A percentile compares a stretch with the other conserved stretches of the same genome.
These are phyloP conservation scores for Penicillium fimorum DNA, from an alignment of 495 filamentous ascomycete genomes.

Conservation along the genomic window DNA sequence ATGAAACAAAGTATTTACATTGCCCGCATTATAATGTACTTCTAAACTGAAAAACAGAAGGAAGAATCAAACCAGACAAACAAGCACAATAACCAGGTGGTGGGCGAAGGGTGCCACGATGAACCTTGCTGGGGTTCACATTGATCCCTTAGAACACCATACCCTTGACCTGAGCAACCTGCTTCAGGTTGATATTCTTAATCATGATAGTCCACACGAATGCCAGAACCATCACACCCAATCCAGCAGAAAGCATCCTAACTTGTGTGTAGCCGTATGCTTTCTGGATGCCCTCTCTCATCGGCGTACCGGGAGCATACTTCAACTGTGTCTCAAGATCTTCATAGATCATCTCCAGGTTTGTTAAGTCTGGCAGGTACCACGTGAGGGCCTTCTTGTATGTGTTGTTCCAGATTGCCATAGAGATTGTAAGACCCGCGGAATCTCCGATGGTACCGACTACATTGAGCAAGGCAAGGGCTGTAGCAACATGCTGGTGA, in stretches of 20 bases:
- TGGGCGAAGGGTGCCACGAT: not conserved
- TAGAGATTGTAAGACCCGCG: conserved; percentile 57
- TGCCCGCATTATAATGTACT: not conserved
- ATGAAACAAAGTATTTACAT: not conserved
- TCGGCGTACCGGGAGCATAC: conserved; percentile 48
- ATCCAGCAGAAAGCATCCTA: conserved; percentile 48
- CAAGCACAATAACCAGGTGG: not conserved
- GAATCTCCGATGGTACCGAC: conserved; percentile 61
- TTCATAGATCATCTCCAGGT: conserved; percentile 51
- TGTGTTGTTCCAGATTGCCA: conserved; percentile 60
- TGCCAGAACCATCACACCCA: conserved; percentile 43
- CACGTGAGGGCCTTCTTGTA: conserved; percentile 52
- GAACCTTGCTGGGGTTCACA: not conserved
- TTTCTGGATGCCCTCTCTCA: conserved; percentile 48
- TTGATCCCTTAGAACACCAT: conserved; percentile 14
- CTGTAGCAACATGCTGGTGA: conserved; percentile 62
- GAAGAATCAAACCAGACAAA: not conserved
- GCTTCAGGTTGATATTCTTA: conserved; percentile 54
- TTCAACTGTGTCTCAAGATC: conserved; percentile 43
- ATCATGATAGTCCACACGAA: conserved; percentile 44
- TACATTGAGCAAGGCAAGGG: conserved; percentile 59
- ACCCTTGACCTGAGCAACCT: conserved; percentile 42
- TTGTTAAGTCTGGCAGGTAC: conserved; percentile 50
- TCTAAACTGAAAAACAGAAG: not conserved
- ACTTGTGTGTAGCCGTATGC: conserved; percentile 55